These are phyloP conservation scores for Lentinula boryana DNA, from an alignment of 768 basidiomycete genomes.

Conservation along the genomic window DNA sequence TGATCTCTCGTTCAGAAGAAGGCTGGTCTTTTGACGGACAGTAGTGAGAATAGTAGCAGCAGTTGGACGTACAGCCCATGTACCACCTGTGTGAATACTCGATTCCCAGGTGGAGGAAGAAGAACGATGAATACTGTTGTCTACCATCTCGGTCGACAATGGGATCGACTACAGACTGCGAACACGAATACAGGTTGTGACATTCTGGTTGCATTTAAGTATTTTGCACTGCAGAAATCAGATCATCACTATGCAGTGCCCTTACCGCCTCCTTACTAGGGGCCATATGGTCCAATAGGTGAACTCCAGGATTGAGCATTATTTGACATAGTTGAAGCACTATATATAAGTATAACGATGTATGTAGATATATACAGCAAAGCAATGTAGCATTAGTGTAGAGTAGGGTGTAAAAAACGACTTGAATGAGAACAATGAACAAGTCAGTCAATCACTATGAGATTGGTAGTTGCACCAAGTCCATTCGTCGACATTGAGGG, in stretches of 20 bases:
- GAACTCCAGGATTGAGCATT: too few relatives aligned
- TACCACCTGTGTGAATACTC: background rate
- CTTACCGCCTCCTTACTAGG: background rate
- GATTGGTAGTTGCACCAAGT: background rate
- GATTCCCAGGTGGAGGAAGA: background rate
- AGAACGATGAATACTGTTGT: background rate
- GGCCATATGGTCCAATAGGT: too few relatives aligned
- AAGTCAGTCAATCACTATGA: background rate
- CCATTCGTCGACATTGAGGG: background rate
- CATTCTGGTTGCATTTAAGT: background rate
- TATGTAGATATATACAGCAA: too few relatives aligned
- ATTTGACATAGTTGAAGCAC: too few relatives aligned
- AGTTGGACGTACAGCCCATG: slow-evolving; percentile 3
- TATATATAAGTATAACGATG: too few relatives aligned
- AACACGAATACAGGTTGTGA: background rate
- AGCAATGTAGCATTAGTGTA: too few relatives aligned
- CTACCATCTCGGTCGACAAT: background rate
- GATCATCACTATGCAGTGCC: background rate
- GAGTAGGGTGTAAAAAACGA: too few relatives aligned
- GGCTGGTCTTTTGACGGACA: background rate
- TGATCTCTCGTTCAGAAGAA: background rate
- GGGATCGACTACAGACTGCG: background rate
- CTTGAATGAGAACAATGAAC: too few relatives aligned
- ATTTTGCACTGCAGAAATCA: slow-evolving; percentile 1
- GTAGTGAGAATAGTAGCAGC: background rate